Conservation (phyloP, 257 asterid genomes). For the Ilex aquifolium region DNA sequence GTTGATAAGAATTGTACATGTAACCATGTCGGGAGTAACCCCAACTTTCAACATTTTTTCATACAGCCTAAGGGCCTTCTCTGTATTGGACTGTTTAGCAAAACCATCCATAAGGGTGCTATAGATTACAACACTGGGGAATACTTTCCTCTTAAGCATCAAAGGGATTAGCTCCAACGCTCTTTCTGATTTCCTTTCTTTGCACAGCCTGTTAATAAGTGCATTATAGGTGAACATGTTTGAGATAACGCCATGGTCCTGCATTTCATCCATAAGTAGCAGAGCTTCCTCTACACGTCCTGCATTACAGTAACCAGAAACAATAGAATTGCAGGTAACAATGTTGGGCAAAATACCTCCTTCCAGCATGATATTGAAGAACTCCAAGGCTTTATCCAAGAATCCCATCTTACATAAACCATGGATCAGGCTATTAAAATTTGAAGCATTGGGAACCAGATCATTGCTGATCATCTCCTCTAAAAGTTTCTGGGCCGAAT, state of each 20-base stretch:
- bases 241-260: conserved; percentile 24
- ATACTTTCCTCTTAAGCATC: conserved; percentile 41
- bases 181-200: conserved; percentile 31
- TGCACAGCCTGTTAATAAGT: conserved; percentile 37
- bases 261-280: conserved; percentile 31
- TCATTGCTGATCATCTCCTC: conserved; percentile 48
- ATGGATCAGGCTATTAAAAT: conserved; percentile 28
- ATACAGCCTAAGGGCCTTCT: conserved; percentile 36
- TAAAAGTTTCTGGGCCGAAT: conserved; percentile 34
- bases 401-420: conserved; percentile 40
- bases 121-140: conserved; percentile 45
- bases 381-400: conserved; percentile 26
- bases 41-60: conserved; percentile 42
- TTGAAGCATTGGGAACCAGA: conserved; percentile 33
- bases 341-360: conserved; percentile 21
- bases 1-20: conserved; percentile 44
- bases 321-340: conserved; percentile 29
- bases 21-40: conserved; percentile 35
- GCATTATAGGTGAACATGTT: conserved; percentile 27
- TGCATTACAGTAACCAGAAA: conserved; percentile 31
- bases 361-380: conserved; percentile 27
- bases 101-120: conserved; percentile 49
- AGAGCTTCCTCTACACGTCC: conserved; percentile 37
- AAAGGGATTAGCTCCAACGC: conserved; percentile 50
- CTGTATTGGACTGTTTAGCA: conserved; percentile 33